Base-by-base conservation (phyloP, 2,329 filamentous ascomycete genomes). In the Mariannaea sp. region DNA sequence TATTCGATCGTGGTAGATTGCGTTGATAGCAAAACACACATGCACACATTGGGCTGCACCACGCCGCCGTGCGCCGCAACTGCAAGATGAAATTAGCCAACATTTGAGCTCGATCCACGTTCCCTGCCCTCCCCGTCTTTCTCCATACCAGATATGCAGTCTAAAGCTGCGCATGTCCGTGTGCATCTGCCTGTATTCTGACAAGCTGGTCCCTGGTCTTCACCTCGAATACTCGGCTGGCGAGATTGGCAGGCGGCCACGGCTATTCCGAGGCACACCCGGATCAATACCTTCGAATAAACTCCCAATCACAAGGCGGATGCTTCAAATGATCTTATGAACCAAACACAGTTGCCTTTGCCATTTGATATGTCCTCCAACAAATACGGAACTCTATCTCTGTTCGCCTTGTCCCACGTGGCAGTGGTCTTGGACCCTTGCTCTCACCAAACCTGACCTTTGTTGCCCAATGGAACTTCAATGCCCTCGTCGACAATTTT, bases 381-480 rank as follows among this genome's bases (percentile, higher is more conserved):
- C 35, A 41, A 40, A 36, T 50, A 29, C 40, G 41, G 51, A 42
- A 16, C 46, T 8, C 52, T 55, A 55, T 46, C 47, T 41, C 47
- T 41, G 36, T 55, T 46, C 41, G 46, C 40, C 36, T 22, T 45
- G 22, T 27, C 41, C 35, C 35, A 55, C 41, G 52, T 55, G 41
- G 41, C 35, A 51, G 35, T 26, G 20, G 40, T 17, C 36, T 44
- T 40, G 16, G 22, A 26, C 26, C 26, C 39, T 30, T 39, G 12
- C 19, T 8, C 14, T 29, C 19, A 8, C 12, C 7, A 47, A 32
- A 22, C 35, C 24, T 19, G 16, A 20, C 43, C 17, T 22, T 20
- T n/a, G n/a, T 43, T 53, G 43, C 43, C 43, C 30, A 30, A 47
- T 12, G 22, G 36, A 40, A 35, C 16, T 30, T 47, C 38, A 53